phyloP scores from a whole-genome alignment of 2,329 filamentous ascomycete species.

The Colletotrichum chrysophilum region DNA sequence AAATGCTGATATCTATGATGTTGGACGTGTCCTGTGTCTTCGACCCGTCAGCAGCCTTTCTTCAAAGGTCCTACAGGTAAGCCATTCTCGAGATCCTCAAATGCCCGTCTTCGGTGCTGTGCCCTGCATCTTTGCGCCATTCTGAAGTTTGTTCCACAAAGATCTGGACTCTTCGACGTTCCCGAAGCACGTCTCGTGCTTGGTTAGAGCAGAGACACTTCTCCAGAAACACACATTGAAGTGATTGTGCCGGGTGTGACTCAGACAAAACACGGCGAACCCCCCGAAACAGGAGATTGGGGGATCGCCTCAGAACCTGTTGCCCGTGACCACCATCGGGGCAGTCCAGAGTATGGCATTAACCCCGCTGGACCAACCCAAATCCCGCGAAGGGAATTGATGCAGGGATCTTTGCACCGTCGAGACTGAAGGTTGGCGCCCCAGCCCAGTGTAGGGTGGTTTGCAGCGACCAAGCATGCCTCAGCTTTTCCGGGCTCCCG shows the following conservation, averaged over 20 bases:
- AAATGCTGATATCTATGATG: not conserved
- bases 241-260: not conserved
- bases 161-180: not conserved
- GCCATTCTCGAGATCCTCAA: not conserved
- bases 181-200: not conserved
- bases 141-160: not conserved
- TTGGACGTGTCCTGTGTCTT: not conserved
- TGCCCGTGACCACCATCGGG: not conserved
- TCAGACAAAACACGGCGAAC: not conserved
- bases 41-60: conserved; percentile 4
- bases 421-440: not conserved
- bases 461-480: not conserved
- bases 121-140: conserved; percentile 3
- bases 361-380: not conserved
- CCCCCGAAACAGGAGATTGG: conserved; percentile 10
- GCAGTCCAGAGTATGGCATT: not conserved
- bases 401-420: not conserved
- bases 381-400: not conserved
- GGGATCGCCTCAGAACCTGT: not conserved
- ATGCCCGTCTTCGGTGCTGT: not conserved
- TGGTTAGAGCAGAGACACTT: not conserved
- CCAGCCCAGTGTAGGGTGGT: not conserved
- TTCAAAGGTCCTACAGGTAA: conserved; percentile 6
- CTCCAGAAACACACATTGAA: not conserved
- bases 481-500: not conserved